A percentile compares a stretch with the other conserved stretches of the same genome.
These are phyloP conservation scores for Apiospora aurea DNA, from an alignment of 2,329 filamentous ascomycete genomes.

Conservation along the genomic window DNA sequence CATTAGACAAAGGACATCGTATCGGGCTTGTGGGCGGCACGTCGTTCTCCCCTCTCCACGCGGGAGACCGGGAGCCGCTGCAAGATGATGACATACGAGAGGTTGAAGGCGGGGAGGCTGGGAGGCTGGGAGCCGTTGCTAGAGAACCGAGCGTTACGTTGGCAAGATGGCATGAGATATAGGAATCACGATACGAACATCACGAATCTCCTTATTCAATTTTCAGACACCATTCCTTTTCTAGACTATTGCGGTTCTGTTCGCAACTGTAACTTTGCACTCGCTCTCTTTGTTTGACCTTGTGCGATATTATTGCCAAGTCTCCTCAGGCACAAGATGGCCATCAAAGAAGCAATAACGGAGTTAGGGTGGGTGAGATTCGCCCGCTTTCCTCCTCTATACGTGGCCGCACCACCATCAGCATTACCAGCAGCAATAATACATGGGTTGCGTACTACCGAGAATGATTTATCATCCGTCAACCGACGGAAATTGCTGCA, in stretches of 20 bases:
- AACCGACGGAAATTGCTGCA: not conserved
- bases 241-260: too few species aligned
- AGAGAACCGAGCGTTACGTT: not conserved
- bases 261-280: not conserved
- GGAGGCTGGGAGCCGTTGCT: not conserved
- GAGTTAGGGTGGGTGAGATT: not conserved
- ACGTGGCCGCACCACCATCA: not conserved
- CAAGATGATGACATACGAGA: constrained; percentile 17
- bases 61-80: not conserved
- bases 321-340: not conserved
- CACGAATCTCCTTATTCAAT: constrained; percentile 16
- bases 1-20: not conserved
- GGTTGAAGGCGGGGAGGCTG: not conserved
- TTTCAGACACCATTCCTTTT: not conserved
- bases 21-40: not conserved
- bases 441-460: not conserved
- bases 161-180: not conserved
- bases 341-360: not conserved
- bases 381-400: constrained; percentile 9
- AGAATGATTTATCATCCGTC: not conserved
- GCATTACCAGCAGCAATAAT: not conserved
- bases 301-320: constrained; percentile 1
- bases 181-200: constrained; percentile 1
- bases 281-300: not conserved
- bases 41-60: not conserved